Base-by-base conservation (phyloP, 164 flowering plant genomes). In the Stephania yunnanensis region DNA sequence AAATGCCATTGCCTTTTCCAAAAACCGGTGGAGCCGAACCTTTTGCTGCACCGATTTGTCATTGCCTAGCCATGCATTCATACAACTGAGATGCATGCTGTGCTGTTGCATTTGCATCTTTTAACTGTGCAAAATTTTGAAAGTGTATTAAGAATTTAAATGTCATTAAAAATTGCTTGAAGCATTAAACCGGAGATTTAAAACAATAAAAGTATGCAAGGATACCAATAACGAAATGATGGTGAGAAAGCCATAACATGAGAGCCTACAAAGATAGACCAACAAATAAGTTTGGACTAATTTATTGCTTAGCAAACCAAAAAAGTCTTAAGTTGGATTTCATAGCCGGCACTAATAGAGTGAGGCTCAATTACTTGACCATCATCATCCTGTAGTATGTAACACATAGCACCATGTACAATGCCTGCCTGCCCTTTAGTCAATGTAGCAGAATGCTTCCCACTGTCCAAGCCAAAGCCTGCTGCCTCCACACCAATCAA, bases 291-390 rank as follows among this genome's bases (percentile, higher is more conserved):
- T 9, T 50, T 50, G 55, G 13, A 15, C 15, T 50, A 50, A 8
- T 50, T 50, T 50, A 8, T 50, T 50, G 11, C 25, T 25, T 22
- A 19, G 42, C 42, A 36, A 36, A 36, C 42, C 42, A 42, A 61
- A 25, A 10, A 36, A 19, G 64, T 25, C 30, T 36, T 36, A 22
- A 20, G 12, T 42, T 58, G 7, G 45, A 25, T 22, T 50, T 66
- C 81, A 76, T 88, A 92, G 97, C 97, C 97, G 30, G 98, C 97
- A 85, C 97, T 92, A 31, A 94, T 90, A 7, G 98, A 94, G 81
- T 94, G 95, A 70, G 98, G 97, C 81, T 94, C 98, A 64, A 94
- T 73, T 66, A 94, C 89, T 80, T 94, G 97, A n/a, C 95, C 97
- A 86, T 94, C 95, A 5, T 85, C 95, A 78, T 94, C 95, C 79